These are phyloP conservation scores for Rhodamnia rubescens DNA, from an alignment of 345 rosid species.

Conservation along the genomic window DNA sequence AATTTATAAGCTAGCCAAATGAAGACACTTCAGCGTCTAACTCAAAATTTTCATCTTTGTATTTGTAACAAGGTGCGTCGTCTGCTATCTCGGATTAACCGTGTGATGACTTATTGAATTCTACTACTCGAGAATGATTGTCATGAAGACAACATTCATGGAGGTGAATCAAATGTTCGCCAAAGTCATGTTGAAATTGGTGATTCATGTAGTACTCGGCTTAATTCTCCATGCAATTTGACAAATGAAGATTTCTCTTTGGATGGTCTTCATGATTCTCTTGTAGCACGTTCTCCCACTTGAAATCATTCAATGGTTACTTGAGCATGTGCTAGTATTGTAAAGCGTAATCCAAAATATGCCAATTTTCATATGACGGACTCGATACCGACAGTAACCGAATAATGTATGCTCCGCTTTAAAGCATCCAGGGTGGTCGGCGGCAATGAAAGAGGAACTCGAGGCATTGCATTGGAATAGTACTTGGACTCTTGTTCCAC, in stretches of 20 bases:
- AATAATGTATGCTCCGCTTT: not conserved
- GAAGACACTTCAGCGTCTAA: rapidly evolving
- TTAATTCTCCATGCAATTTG: not conserved
- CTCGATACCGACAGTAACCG: not conserved
- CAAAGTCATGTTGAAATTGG: not conserved
- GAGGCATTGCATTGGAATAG: not conserved
- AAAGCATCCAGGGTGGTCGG: not conserved
- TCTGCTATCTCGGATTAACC: not conserved
- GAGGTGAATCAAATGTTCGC: not conserved
- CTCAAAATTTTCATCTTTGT: not conserved
- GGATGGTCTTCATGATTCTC: not conserved
- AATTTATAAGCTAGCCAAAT: too few relatives aligned
- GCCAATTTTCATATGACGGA: not conserved
- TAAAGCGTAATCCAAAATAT: not conserved
- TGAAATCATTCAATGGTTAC: not conserved
- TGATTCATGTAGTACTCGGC: not conserved
- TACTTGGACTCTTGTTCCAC: not conserved
- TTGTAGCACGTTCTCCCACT: not conserved
- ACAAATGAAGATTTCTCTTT: not conserved
- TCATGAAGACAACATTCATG: not conserved
- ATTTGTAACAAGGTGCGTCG: not conserved
- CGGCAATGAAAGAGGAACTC: not conserved
- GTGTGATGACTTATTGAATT: not conserved
- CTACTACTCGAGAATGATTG: not conserved
- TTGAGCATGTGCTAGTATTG: not conserved